Evolutionary conservation across 1,284 basidiomycete species (phyloP).

Genomic region (Rhodotorula sp.): DNA sequence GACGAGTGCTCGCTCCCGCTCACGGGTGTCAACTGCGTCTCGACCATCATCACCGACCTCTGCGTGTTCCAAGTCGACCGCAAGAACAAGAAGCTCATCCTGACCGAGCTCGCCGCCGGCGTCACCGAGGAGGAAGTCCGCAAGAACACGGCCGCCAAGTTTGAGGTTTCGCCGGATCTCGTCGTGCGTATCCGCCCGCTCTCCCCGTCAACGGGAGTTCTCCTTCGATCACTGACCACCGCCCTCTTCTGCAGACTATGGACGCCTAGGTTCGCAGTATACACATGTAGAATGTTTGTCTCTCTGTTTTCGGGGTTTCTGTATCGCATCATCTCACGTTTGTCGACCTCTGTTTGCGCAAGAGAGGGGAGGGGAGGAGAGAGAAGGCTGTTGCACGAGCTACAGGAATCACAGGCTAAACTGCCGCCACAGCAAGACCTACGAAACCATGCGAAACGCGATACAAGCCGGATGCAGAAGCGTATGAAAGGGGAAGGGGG

Average conservation of each 20-base stretch:
- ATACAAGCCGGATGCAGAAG: not conserved
- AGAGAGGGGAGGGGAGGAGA: no score
- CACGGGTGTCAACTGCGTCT: slow-evolving; percentile 80
- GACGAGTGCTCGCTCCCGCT: slow-evolving; percentile 76
- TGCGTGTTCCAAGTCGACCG: slow-evolving; percentile 83
- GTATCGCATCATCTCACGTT: not conserved
- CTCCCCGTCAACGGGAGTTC: not conserved
- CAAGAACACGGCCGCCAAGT: slow-evolving; percentile 78
- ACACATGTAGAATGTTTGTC: not conserved
- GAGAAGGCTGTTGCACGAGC: not conserved
- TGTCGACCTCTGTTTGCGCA: not conserved
- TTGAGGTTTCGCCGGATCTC: slow-evolving; percentile 54
- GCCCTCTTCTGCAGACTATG: slow-evolving; percentile 3
- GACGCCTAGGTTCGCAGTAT: not conserved
- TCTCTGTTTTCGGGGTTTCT: no score
- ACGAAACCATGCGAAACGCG: not conserved
- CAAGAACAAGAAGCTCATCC: slow-evolving; percentile 64
- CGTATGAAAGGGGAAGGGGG: not conserved
- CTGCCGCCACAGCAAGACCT: not conserved
- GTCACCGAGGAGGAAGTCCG: slow-evolving; percentile 78
- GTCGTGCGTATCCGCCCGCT: slow-evolving; percentile 2
- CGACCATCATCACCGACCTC: slow-evolving; percentile 82
- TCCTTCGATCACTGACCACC: not conserved
- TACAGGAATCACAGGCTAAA: not conserved
- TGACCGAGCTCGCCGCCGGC: slow-evolving; percentile 80